Evolutionary conservation across 495 filamentous ascomycete genomes (phyloP).

Genomic region (Penicillium crystallinum): DNA sequence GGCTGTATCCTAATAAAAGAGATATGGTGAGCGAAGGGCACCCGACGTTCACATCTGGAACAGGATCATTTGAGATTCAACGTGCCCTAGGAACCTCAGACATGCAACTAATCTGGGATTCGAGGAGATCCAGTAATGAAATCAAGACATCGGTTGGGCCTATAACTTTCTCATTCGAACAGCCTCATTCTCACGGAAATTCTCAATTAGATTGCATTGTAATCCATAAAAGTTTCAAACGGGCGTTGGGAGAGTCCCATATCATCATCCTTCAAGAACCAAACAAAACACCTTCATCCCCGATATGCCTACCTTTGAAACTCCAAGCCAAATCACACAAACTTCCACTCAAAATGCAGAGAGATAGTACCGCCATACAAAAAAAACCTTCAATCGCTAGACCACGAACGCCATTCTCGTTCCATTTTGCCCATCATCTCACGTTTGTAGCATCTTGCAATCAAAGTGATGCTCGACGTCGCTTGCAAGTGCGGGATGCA

Average conservation of each 20-base stretch:
- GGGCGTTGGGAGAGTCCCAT: too few relatives aligned
- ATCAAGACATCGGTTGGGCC: too few relatives aligned
- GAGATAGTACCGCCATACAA: neutral
- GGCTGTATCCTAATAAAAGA: too few relatives aligned
- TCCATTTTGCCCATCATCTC: neutral
- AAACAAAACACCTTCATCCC: neutral
- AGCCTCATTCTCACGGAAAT: neutral
- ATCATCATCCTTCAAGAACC: neutral
- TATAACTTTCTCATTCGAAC: too few relatives aligned
- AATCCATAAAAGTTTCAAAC: too few relatives aligned
- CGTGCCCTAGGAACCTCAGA: too few relatives aligned
- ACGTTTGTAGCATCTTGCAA: neutral
- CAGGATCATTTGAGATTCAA: too few relatives aligned
- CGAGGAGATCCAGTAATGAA: too few relatives aligned
- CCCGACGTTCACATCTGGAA: too few relatives aligned
- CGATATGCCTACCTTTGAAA: neutral
- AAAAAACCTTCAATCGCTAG: neutral
- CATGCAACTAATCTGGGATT: too few relatives aligned
- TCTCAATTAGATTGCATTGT: neutral
- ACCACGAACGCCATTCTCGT: neutral
- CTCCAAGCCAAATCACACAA: neutral
- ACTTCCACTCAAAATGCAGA: neutral
- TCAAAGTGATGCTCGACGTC: slow-evolving; percentile 22
- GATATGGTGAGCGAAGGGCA: too few relatives aligned
- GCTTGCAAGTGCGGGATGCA: slow-evolving; percentile 2